These are phyloP conservation scores for Eremomyces bilateralis DNA, from an alignment of 495 filamentous ascomycete genomes.

Conservation along the genomic window DNA sequence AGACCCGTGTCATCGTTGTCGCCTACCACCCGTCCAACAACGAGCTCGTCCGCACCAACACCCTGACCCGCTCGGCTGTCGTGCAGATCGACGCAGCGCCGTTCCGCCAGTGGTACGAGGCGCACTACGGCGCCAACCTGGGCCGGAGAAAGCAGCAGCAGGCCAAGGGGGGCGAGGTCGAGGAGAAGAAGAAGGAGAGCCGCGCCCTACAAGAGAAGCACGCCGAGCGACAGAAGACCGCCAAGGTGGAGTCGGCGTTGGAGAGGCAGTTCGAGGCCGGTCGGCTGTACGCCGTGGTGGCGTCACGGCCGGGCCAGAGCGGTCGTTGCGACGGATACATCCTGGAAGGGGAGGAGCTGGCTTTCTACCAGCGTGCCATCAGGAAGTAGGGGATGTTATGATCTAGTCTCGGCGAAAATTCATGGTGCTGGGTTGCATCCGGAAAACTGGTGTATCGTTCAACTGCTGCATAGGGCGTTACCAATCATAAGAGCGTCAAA, in stretches of 20 bases:
- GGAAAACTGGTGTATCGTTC: too few relatives aligned
- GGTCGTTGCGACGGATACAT: slow-evolving; percentile 94
- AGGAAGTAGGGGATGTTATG: slow-evolving; percentile 53
- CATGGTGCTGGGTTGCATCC: too few relatives aligned
- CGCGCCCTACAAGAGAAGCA: too few relatives aligned
- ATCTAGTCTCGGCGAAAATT: not conserved
- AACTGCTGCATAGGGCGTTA: too few relatives aligned
- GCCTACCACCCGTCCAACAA: slow-evolving; percentile 99
- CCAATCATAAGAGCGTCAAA: too few relatives aligned
- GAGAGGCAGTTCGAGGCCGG: slow-evolving; percentile 98
- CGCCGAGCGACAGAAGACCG: too few relatives aligned
- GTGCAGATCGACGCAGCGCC: slow-evolving; percentile 96
- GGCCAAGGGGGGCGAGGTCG: slow-evolving; percentile 32
- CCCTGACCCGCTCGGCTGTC: slow-evolving; percentile 93
- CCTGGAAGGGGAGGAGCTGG: slow-evolving; percentile 95
- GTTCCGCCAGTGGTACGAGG: slow-evolving; percentile 99
- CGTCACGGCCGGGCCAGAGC: slow-evolving; percentile 86
- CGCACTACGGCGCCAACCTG: slow-evolving; percentile 81
- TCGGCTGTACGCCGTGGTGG: slow-evolving; percentile 80
- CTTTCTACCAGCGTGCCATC: slow-evolving; percentile 97
- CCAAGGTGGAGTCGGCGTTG: slow-evolving; percentile 75
- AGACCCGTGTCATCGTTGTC: slow-evolving; percentile 95
- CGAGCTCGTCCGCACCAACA: slow-evolving; percentile 99
- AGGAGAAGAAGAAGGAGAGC: slow-evolving; percentile 18
- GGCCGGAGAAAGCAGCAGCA: slow-evolving; percentile 76